These are phyloP conservation scores for Aspergillus ustus DNA, from an alignment of 2,329 filamentous ascomycete species.

Conservation along the genomic window DNA sequence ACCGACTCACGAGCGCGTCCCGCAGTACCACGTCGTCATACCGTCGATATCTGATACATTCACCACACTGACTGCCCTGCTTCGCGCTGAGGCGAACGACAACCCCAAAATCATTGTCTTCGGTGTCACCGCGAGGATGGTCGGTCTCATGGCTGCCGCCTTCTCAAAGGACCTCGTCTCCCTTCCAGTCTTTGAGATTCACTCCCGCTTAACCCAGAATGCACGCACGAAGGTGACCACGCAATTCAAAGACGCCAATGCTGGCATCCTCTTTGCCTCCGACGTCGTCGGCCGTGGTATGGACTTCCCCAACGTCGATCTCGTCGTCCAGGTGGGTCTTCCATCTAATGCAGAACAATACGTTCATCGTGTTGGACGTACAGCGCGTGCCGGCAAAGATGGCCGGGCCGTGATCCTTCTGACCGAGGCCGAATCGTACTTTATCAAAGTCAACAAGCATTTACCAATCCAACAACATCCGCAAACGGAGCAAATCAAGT, in stretches of 20 bases:
- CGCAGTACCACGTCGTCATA: slow-evolving; percentile 54
- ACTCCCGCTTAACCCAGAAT: slow-evolving; percentile 73
- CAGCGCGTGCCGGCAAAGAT: slow-evolving; percentile 61
- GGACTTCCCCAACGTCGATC: slow-evolving; percentile 57
- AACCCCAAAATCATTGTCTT: slow-evolving; percentile 88
- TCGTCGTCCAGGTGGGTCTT: slow-evolving; percentile 55
- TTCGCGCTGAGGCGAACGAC: slow-evolving; percentile 48
- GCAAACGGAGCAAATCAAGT: slow-evolving; percentile 42
- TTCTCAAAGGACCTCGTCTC: slow-evolving; percentile 49
- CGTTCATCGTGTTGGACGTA: slow-evolving; percentile 62
- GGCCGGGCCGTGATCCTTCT: slow-evolving; percentile 60
- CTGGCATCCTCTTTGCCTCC: slow-evolving; percentile 58
- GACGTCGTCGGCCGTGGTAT: slow-evolving; percentile 54
- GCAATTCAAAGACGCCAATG: slow-evolving; percentile 37
- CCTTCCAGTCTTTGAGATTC: slow-evolving; percentile 64
- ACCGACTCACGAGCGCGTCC: slow-evolving; percentile 68
- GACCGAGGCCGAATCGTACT: slow-evolving; percentile 58
- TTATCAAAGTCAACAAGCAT: slow-evolving; percentile 53
- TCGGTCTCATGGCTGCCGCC: slow-evolving; percentile 61
- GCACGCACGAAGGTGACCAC: slow-evolving; percentile 65
- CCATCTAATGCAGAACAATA: slow-evolving; percentile 57
- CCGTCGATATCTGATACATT: slow-evolving; percentile 51
- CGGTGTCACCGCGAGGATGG: slow-evolving; percentile 73
- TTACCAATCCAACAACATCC: slow-evolving; percentile 58
- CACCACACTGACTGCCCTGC: slow-evolving; percentile 49